Base-by-base conservation (phyloP, 2,329 filamentous ascomycete genomes). In the Colletotrichum abscissum region DNA sequence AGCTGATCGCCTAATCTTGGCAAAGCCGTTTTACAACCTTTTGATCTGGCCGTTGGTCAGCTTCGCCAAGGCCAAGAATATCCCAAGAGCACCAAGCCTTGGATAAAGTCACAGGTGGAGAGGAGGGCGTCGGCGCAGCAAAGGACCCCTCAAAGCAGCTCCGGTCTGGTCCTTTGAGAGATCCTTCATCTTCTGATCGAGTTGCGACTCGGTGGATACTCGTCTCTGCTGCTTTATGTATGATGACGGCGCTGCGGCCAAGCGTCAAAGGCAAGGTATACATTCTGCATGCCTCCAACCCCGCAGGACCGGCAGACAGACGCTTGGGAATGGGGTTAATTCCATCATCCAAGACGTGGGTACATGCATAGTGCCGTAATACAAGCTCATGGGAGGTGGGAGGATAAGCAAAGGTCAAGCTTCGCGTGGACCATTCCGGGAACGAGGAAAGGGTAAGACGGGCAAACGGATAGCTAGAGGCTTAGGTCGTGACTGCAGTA, bases 301-400 rank as follows among this genome's bases (percentile, higher is more conserved):
- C 67, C 33, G 35, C 33, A 22, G 65, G 35, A 35, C 35, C 63
- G 63, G 63, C 33, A 66, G 54, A 66, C 19, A 24, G 24, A 65
- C 14, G 33, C 26, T 7, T 63, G 14, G 16, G 7, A 22, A 33
- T 59, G 66, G 66, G 55, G 46, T 22, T 26, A n/a, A 73, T 70
- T 49, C 55, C 67, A 71, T 73, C 67, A 73, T 71, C 71, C 67
- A 73, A 71, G 71, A 56, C 71, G 60, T 30, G 56, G 49, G 56
- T 66, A 60, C 62, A 73, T 71, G 67, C 71, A 24, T 62, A 60
- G 62, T 73, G 62, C 71, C 62, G 71, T 66, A 63, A 66, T 62
- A 62, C 60, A 73, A 66, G 71, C 67, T 71, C 71, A 66, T 52
- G 67, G 57, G 19, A 55, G 33, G 24, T 57, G 55, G 28, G 8